A percentile compares a stretch with the other conserved stretches of the same genome.
phyloP scores from a whole-genome alignment of 768 basidiomycete genomes.

The Trametes sanguinea region DNA sequence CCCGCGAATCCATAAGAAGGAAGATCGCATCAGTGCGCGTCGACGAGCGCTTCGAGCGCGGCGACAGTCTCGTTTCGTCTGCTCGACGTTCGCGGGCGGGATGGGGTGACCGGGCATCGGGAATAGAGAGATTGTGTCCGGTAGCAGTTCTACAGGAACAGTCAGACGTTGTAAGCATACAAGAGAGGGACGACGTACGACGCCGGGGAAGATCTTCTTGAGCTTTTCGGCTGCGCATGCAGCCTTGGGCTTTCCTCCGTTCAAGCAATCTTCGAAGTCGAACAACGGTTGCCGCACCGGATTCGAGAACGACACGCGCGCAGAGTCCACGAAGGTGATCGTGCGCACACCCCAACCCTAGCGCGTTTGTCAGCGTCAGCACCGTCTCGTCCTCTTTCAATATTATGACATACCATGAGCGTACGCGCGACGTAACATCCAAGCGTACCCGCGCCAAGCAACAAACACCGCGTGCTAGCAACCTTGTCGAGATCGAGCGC shows the following conservation, averaged over 20 bases:
- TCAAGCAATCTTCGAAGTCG: slow-evolving; percentile 89
- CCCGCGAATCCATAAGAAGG: slow-evolving; percentile 96
- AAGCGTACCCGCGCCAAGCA: slow-evolving; percentile 94
- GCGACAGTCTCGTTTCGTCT: slow-evolving; percentile 68
- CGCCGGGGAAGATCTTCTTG: slow-evolving; percentile 89
- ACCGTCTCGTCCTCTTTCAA: too few relatives aligned
- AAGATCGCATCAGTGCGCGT: slow-evolving; percentile 89
- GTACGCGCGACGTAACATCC: slow-evolving; percentile 95
- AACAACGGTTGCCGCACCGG: slow-evolving; percentile 97
- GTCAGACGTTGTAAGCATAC: not conserved
- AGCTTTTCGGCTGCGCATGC: slow-evolving; percentile 83
- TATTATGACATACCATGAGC: slow-evolving; percentile 66
- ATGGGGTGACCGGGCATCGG: slow-evolving; percentile 99
- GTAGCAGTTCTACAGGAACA: slow-evolving; percentile 66
- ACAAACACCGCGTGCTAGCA: slow-evolving; percentile 72
- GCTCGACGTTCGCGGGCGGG: slow-evolving; percentile 54
- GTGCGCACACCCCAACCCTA: slow-evolving; percentile 96
- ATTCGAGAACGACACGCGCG: slow-evolving; percentile 93
- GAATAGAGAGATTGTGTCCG: slow-evolving; percentile 79
- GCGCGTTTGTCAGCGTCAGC: not conserved
- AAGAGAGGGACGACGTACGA: slow-evolving; percentile 55
- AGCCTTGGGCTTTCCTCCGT: slow-evolving; percentile 94
- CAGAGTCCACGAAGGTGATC: slow-evolving; percentile 92
- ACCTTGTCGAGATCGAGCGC: slow-evolving; percentile 87
- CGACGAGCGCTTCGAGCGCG: slow-evolving; percentile 74